Evolutionary conservation across 179 eudicot species (phyloP).

Genomic region (Drosera spatulata): DNA sequence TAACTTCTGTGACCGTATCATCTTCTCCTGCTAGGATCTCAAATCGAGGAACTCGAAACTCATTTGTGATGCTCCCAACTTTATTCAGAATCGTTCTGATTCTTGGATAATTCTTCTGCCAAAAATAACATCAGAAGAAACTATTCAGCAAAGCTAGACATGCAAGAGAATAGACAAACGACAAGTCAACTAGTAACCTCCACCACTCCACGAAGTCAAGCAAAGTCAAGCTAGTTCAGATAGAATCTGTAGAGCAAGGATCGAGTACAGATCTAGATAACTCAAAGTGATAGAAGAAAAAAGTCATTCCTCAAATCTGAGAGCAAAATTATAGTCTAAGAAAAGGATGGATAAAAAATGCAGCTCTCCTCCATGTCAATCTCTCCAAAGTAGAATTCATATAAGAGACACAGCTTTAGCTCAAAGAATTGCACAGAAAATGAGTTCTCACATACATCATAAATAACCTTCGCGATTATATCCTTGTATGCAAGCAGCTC

Average conservation of each 20-base stretch:
- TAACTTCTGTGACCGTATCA: constrained; percentile 89
- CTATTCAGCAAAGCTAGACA: constrained; percentile 8
- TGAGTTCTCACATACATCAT: constrained; percentile 59
- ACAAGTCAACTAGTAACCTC: neutral
- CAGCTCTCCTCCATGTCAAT: too few relatives aligned
- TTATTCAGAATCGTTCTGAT: constrained; percentile 82
- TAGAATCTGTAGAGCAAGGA: too few relatives aligned
- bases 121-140: constrained; percentile 2
- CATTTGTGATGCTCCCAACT: constrained; percentile 77
- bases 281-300: too few relatives aligned
- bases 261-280: too few relatives aligned
- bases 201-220: too few relatives aligned
- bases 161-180: neutral
- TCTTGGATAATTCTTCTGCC: constrained; percentile 91
- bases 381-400: neutral
- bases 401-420: neutral
- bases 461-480: constrained; percentile 81
- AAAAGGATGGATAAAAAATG: too few relatives aligned
- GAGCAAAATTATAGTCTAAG: too few relatives aligned
- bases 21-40: constrained; percentile 81
- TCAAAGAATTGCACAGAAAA: constrained; percentile 1
- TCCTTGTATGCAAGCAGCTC: constrained; percentile 87
- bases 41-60: constrained; percentile 90
- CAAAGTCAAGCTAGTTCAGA: too few relatives aligned
- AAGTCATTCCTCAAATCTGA: too few relatives aligned